These are phyloP conservation scores for Pisolithus sp. DNA, from an alignment of 768 basidiomycete genomes.

Conservation along the genomic window DNA sequence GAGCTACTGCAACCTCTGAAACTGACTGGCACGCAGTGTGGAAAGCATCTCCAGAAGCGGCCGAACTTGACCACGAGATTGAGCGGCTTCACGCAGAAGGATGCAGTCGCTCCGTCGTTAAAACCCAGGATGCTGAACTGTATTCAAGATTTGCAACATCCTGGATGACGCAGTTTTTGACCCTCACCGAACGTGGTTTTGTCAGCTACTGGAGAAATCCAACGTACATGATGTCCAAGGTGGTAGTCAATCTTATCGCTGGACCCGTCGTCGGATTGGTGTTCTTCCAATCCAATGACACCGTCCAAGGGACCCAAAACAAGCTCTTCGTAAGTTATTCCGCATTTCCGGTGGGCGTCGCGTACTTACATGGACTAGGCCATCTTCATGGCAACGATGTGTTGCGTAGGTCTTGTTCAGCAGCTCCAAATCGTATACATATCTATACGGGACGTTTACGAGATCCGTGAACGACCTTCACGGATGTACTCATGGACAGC, in stretches of 20 bases:
- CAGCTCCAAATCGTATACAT: conserved; percentile 59
- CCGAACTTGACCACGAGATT: conserved; percentile 34
- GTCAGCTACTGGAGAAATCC: conserved; percentile 36
- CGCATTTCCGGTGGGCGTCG: background rate
- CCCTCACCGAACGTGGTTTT: conserved; percentile 27
- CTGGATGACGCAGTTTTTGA: conserved; percentile 32
- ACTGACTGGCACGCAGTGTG: conserved; percentile 48
- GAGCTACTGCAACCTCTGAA: conserved; percentile 37
- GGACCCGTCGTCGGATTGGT: conserved; percentile 39
- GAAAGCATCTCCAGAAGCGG: conserved; percentile 38
- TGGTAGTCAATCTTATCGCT: conserved; percentile 28
- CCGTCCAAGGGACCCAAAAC: conserved; percentile 36
- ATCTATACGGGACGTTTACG: conserved; percentile 48
- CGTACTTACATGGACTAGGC: conserved; percentile 25
- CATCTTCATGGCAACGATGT: conserved; percentile 44
- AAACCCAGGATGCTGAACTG: conserved; percentile 5
- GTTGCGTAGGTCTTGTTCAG: conserved; percentile 42
- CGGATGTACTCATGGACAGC: conserved; percentile 61
- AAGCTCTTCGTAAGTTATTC: conserved; percentile 34
- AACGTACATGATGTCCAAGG: conserved; percentile 34
- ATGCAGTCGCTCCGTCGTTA: conserved; percentile 16
- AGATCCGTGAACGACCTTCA: conserved; percentile 57
- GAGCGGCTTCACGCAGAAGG: conserved; percentile 38
- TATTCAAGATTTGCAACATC: conserved; percentile 31
- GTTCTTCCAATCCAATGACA: conserved; percentile 31